Conservation (phyloP, 2,329 filamentous ascomycete genomes). For the Paecilomyces niveus region DNA sequence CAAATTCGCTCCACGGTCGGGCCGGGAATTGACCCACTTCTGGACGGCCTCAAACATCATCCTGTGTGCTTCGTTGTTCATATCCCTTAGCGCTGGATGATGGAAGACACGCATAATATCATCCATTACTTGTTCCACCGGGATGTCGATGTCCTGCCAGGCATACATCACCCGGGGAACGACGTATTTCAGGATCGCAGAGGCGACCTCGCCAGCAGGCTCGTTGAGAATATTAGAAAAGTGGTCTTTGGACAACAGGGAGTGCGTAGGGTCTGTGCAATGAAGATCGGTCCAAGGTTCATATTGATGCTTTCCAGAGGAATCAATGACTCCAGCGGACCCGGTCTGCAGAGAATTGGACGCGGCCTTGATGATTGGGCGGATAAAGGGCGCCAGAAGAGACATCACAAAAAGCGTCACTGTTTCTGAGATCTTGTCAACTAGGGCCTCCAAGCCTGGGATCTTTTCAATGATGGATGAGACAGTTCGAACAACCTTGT, state of each 20-base stretch:
- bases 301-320: constrained; percentile 66
- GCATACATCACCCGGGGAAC: constrained; percentile 84
- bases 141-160: constrained; percentile 80
- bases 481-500: constrained; percentile 86
- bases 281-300: constrained; percentile 72
- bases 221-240: constrained; percentile 74
- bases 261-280: constrained; percentile 74
- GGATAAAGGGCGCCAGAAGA: constrained; percentile 82
- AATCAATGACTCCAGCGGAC: constrained; percentile 61
- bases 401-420: constrained; percentile 88
- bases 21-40: constrained; percentile 66
- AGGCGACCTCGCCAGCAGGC: constrained; percentile 65
- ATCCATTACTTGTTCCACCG: constrained; percentile 73
- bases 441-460: constrained; percentile 78
- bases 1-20: constrained; percentile 59
- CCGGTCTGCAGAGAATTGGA: constrained; percentile 80
- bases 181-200: constrained; percentile 74
- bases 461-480: constrained; percentile 83
- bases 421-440: constrained; percentile 90
- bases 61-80: constrained; percentile 68
- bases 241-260: constrained; percentile 77
- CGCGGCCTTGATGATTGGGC: constrained; percentile 82
- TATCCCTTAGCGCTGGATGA: constrained; percentile 75
- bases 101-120: constrained; percentile 83
- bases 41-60: constrained; percentile 85